Evolutionary conservation across 1,139 yeast species (phyloP), one percentile per base, ranked within the genome.

Genomic region (Blastobotrys malaysiensis): DNA sequence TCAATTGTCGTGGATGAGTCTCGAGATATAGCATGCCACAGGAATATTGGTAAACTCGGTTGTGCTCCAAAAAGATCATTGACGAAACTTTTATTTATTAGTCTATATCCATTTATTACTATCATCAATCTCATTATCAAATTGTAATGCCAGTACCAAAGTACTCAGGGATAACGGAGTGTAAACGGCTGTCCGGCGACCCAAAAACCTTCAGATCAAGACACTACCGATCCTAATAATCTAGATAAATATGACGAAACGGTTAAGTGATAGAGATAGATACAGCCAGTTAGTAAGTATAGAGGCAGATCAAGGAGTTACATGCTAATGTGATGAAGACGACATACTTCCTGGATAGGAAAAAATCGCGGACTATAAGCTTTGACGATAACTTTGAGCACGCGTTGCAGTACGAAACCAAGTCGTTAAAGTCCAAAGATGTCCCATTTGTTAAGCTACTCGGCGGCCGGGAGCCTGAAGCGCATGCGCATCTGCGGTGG

Each of bases 361-460:
- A 31, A 16, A 31, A 31, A 7, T 16, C 39, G 5, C 39, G 16
- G 5, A 31, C 39, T 7, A 31, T 31, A 13, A 13, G n/a, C 3
- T 31, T 31, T n/a, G 16, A 31, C 6, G 39, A 31, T 16, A 31
- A 31, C 16, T 31, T 31, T 13, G 16, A 31, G 7, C 39, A 31
- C 39, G 39, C 39, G 39, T 31, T 31, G 7, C 39, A 31, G 39
- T 31, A 31, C 16, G 39, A 31, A 16, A 31, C 39, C 5, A 7
- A 31, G 16, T 7, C 16, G n/a, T 31, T 13, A 3, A 31, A 31
- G 11, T 31, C 39, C 3, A 31, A n/a, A 31, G 39, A 50, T 5
- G 63, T 65, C 14, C 77, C 77, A 0, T 73, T 74, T 61, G 73
- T 70, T 5, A 66, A 63, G 49, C 62, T 75, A 3, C 58, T 73